Base-by-base conservation (phyloP, 1,284 basidiomycete species). In the Boletus sp. region DNA sequence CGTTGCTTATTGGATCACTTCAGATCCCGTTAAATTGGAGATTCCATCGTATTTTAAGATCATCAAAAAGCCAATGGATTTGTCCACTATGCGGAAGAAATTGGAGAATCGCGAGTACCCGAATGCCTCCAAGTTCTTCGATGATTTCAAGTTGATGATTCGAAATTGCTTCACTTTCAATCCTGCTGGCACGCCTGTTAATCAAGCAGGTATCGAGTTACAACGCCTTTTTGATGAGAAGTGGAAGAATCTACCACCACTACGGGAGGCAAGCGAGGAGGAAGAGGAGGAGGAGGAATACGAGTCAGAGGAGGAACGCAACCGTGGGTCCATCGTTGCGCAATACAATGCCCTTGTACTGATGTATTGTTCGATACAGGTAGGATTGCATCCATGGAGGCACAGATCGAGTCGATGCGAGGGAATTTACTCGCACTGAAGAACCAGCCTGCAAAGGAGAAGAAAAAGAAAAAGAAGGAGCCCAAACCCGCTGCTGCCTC, bases 91-190 rank as follows among this genome's bases (percentile, higher is more conserved):
- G 80, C 85, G 86, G 65, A 83, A 78, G 72, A 96, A 94, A 74
- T 80, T 99, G 49, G 88, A 92, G 47, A 78, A 80, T 36, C 79
- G 83, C 59, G 84, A 88, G 62, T 99, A 98, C 72, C 68, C 84
- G 5, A 87, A 82, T 31, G 86, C 91, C 1, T 79, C 84, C 39
- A 88, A 89, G 68, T 95, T 98, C 70, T 86, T 89, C 62, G 86
- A 89, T 20, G 97, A 99, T 76, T 92, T 98, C 78, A 91, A 91
- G 73, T 80, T 96, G 62, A 93, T 99, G 86, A 89, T 98, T 68
- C 82, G 86, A 58, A 99, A 99, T 73, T 98, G 96, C 71, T 89
- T 90, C 71, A 79, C 82, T 1, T 99, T 96, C 81, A 99, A 99
- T 67, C 94, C 94, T 7, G 80, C 86, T 8, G 92, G 89, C 35